Evolutionary conservation across 2,329 filamentous ascomycete genomes (phyloP), one percentile per base, ranked within the genome.

Genomic region (Arthrobotrys entomopaga): DNA sequence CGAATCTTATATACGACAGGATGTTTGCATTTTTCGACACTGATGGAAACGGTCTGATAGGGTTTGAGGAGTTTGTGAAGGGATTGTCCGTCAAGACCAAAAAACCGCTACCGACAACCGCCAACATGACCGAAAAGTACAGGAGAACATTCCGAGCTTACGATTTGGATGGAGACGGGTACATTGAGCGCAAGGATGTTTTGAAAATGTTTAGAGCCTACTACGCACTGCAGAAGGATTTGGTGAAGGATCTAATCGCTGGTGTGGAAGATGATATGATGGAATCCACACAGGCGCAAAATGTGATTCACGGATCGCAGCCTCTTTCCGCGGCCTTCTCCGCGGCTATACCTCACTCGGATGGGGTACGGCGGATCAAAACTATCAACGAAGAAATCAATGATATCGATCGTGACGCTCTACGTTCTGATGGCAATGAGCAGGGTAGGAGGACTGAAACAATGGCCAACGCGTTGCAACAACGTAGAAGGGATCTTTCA

Each of bases 21-120:
- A 95, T 97, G 87, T 99, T 98, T 82, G 88, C 91, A 58, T 97
- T 97, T 81, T 99, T 97, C 81, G 95, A 99, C 81, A 91, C 89
- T 34, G 94, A 98, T 80, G 86, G 88, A 48, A 92, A 99, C 80
- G 91, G 91, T 20, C 84, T 96, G 6, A 97, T 99, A 78, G 91
- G 91, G 6, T 98, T 99, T 78, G 87, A 92, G 56, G 95, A 99
- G 80, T 99, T 97, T 79, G 83, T 98, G 22, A 88, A 90, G 67
- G 95, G 92, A 0, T 84, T 97, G 54, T 89, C 92, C 3, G 86
- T 86, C 58, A 82, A 90, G 70, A 86, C 87, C 71, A 84, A 85
- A 24, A 85, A 86, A 64, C 83, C 83, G 64, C 85, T 85, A 22
- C 82, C 72, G 10, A 69, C 76, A n/a, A 90, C 88, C 78, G 83